Evolutionary conservation across 768 basidiomycete species (phyloP).

Genomic region (Tulasnella sp.): DNA sequence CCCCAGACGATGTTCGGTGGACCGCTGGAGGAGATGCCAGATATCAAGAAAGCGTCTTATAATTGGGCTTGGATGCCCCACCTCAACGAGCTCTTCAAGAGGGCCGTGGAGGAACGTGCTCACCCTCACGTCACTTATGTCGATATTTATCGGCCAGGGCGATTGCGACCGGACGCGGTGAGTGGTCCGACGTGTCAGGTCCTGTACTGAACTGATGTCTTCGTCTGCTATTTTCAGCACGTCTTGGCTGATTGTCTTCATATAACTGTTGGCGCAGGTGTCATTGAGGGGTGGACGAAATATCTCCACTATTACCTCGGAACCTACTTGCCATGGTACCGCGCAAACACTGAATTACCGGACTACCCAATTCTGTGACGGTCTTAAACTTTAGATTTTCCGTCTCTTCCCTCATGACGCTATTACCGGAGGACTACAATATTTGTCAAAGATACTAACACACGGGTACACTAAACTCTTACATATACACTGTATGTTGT

Average conservation of each 20-base stretch:
- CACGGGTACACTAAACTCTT: too few relatives aligned
- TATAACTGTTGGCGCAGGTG: conserved; percentile 47
- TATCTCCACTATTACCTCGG: conserved; percentile 48
- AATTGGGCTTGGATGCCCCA: conserved; percentile 63
- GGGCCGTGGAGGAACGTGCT: conserved; percentile 42
- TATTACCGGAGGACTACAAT: too few relatives aligned
- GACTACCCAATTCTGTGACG: background rate
- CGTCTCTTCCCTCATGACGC: too few relatives aligned
- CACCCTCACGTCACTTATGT: conserved; percentile 59
- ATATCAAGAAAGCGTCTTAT: conserved; percentile 49
- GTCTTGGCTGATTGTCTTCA: conserved; percentile 48
- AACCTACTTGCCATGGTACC: conserved; percentile 7
- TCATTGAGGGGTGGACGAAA: conserved; percentile 52
- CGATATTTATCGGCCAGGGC: conserved; percentile 57
- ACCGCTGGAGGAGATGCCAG: conserved; percentile 39
- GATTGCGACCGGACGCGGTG: conserved; percentile 63
- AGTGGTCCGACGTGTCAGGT: conserved; percentile 34
- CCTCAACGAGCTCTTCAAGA: conserved; percentile 58
- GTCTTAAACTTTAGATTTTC: background rate
- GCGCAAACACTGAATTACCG: background rate
- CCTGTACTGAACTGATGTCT: background rate
- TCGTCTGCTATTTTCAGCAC: conserved; percentile 38
- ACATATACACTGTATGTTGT: too few relatives aligned
- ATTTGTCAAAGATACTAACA: too few relatives aligned
- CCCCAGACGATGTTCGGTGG: conserved; percentile 46